These are phyloP conservation scores for Truncatella angustata DNA, from an alignment of 2,329 filamentous ascomycete species.

Conservation along the genomic window DNA sequence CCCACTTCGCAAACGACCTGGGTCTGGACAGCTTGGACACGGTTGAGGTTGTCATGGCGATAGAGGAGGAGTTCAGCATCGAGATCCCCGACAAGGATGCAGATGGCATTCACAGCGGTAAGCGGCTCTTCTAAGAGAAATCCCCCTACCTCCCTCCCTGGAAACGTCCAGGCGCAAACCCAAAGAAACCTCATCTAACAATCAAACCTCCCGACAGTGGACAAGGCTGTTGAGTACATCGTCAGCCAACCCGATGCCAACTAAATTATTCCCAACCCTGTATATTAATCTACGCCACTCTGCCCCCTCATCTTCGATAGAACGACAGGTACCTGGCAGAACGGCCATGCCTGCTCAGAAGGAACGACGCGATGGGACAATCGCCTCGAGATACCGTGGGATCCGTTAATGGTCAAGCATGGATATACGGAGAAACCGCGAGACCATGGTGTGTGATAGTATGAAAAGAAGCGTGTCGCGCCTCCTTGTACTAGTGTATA, in stretches of 20 bases:
- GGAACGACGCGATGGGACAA: slow-evolving; percentile 4
- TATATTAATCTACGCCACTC: slow-evolving; percentile 19
- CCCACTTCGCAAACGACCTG: slow-evolving; percentile 97
- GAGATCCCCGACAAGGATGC: slow-evolving; percentile 98
- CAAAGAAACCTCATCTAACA: no score
- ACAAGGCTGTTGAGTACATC: slow-evolving; percentile 95
- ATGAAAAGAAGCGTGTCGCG: slow-evolving; percentile 9
- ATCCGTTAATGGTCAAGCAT: background rate
- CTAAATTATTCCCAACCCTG: slow-evolving; percentile 37
- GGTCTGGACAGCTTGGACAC: slow-evolving; percentile 97
- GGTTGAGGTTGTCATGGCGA: slow-evolving; percentile 99
- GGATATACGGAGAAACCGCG: background rate
- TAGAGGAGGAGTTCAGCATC: slow-evolving; percentile 87
- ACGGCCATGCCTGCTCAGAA: background rate
- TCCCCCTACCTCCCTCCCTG: no score
- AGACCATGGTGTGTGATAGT: slow-evolving; percentile 11
- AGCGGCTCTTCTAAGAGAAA: slow-evolving; percentile 36
- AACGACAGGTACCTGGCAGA: background rate
- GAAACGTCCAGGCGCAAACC: no score
- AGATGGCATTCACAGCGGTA: slow-evolving; percentile 91
- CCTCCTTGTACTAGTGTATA: slow-evolving; percentile 32
- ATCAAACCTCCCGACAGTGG: no score
- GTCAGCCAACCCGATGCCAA: slow-evolving; percentile 86
- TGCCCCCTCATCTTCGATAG: slow-evolving; percentile 5
- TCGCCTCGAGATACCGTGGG: background rate